These are phyloP conservation scores for Chlorella vulgaris DNA, from an alignment of 139 green algal genomes.

Conservation along the genomic window DNA sequence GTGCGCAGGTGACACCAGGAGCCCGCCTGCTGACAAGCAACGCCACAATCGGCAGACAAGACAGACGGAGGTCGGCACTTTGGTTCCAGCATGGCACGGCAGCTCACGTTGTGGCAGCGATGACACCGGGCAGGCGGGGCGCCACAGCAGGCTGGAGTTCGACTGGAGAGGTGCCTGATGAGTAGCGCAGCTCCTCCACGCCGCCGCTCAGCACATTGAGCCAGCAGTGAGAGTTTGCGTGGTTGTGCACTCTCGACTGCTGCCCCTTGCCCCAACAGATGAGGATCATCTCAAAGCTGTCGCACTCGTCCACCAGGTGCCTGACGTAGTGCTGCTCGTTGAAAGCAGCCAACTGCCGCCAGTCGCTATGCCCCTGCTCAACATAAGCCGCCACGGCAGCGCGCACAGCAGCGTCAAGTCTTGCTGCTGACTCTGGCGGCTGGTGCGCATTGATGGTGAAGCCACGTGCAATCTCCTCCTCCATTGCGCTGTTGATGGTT, in stretches of 20 bases:
- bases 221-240: slow-evolving; percentile 26
- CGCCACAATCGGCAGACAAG: no score
- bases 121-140: slow-evolving; percentile 25
- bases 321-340: slow-evolving; percentile 48
- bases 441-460: slow-evolving; percentile 8
- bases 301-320: slow-evolving; percentile 45
- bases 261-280: slow-evolving; percentile 52
- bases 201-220: slow-evolving; percentile 22
- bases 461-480: background rate
- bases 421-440: slow-evolving; percentile 1
- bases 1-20: background rate
- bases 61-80: background rate
- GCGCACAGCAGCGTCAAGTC: background rate
- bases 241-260: slow-evolving; percentile 49
- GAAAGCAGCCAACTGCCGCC: slow-evolving; percentile 34
- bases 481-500: background rate
- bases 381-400: background rate
- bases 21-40: no score
- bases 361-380: slow-evolving; percentile 13
- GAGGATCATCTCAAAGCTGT: slow-evolving; percentile 51
- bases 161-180: background rate
- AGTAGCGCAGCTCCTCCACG: slow-evolving; percentile 45
- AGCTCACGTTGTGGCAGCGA: background rate
- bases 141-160: background rate
- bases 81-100: background rate